Conservation (phyloP, 2,329 filamentous ascomycete genomes). For the Cercospora sesami region DNA sequence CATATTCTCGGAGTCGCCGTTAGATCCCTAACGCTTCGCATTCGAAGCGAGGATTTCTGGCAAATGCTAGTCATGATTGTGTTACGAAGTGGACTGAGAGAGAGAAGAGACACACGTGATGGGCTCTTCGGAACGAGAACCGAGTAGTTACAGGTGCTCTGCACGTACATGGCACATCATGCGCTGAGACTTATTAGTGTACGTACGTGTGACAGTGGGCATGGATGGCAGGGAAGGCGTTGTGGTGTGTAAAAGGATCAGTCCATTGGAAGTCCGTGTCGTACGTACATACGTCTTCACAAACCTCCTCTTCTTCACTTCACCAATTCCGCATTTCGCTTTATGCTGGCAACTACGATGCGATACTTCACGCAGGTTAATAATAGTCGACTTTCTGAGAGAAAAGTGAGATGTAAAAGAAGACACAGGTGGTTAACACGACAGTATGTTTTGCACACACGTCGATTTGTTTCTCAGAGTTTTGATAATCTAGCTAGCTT, state of each 20-base stretch:
- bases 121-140: background rate
- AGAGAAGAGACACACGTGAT: background rate
- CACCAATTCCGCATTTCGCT: too few relatives aligned
- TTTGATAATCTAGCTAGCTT: constrained; percentile 10
- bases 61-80: background rate
- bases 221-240: background rate
- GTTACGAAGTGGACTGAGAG: background rate
- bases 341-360: too few relatives aligned
- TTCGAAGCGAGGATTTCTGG: background rate
- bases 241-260: too few relatives aligned
- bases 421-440: background rate
- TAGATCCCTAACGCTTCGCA: background rate
- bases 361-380: too few relatives aligned
- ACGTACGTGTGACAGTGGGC: too few relatives aligned
- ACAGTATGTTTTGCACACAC: background rate
- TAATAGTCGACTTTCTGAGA: background rate
- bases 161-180: too few relatives aligned
- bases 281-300: too few relatives aligned
- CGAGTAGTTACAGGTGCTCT: too few relatives aligned
- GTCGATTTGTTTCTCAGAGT: background rate
- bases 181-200: background rate
- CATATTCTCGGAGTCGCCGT: background rate
- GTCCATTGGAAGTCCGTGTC: too few relatives aligned
- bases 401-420: background rate
- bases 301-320: too few relatives aligned